Evolutionary conservation across 345 rosid genomes (phyloP).

Genomic region (Euphorbia tirucalli): DNA sequence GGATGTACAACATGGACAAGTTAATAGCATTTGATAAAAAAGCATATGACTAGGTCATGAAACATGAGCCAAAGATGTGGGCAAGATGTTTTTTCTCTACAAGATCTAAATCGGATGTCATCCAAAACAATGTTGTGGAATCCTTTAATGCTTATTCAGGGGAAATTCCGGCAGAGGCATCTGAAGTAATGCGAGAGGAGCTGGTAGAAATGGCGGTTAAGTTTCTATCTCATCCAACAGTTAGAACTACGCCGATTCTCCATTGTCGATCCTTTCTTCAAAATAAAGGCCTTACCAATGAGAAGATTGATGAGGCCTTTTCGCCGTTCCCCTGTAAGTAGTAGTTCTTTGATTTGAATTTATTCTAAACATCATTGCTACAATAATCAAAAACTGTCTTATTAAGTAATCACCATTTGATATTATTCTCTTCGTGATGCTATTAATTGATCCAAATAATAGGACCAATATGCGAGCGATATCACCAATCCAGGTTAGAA

Average conservation of each 20-base stretch:
- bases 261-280: slow-evolving; percentile 29
- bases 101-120: neutral
- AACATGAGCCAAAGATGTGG: neutral
- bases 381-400: neutral
- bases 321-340: slow-evolving; percentile 25
- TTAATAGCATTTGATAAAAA: neutral
- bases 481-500: slow-evolving; percentile 17
- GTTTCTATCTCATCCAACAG: no score
- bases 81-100: neutral
- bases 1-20: neutral
- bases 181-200: slow-evolving; percentile 25
- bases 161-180: neutral
- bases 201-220: no score
- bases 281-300: slow-evolving; percentile 8
- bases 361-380: neutral
- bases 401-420: slow-evolving; percentile 3
- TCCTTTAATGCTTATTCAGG: neutral
- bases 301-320: slow-evolving; percentile 18
- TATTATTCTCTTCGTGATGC: neutral
- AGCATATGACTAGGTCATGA: neutral
- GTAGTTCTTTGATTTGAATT: slow-evolving; percentile 2
- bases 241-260: slow-evolving; percentile 20
- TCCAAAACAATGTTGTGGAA: neutral
- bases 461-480: slow-evolving; percentile 8
- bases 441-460: slow-evolving; percentile 6